Evolutionary conservation across 2,329 filamentous ascomycete species (phyloP).

Genomic region (Exophiala viscosa): DNA sequence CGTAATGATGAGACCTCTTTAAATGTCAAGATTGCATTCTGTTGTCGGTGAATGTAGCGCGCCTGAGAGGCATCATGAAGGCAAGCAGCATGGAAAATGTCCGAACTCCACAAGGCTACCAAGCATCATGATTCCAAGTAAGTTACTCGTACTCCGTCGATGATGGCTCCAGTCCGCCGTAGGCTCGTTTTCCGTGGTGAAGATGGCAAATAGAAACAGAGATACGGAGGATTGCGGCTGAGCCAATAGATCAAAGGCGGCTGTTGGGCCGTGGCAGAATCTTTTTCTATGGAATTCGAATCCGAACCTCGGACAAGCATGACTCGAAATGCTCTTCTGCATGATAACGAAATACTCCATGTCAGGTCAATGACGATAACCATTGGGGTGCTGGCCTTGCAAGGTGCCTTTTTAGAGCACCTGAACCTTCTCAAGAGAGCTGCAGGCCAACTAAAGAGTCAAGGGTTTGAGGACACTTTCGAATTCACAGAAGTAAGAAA

Average conservation of each 20-base stretch:
- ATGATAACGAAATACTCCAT: neutral
- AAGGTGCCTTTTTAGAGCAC: slow-evolving; percentile 92
- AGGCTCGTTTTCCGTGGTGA: too few relatives aligned
- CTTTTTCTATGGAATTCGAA: neutral
- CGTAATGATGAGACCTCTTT: too few relatives aligned
- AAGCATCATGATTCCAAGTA: too few relatives aligned
- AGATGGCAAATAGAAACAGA: neutral
- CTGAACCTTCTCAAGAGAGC: slow-evolving; percentile 70
- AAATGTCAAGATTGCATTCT: neutral
- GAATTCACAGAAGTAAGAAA: slow-evolving; percentile 77
- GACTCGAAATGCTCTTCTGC: neutral
- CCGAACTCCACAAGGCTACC: slow-evolving; percentile 19
- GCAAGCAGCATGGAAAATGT: slow-evolving; percentile 2
- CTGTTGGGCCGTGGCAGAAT: too few relatives aligned
- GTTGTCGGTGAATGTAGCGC: slow-evolving; percentile 17
- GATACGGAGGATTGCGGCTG: slow-evolving; percentile 15
- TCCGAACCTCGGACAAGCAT: neutral
- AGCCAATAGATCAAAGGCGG: slow-evolving; percentile 25
- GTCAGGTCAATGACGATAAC: slow-evolving; percentile 39
- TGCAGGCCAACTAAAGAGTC: slow-evolving; percentile 45
- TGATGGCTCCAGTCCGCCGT: too few relatives aligned
- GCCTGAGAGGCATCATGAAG: neutral
- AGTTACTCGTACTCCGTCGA: neutral
- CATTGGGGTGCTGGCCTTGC: slow-evolving; percentile 68
- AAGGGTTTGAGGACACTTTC: slow-evolving; percentile 41